Evolutionary conservation across 2,329 filamentous ascomycete species (phyloP), one percentile per base, ranked within the genome.

Genomic region (Aureobasidium uvarum): DNA sequence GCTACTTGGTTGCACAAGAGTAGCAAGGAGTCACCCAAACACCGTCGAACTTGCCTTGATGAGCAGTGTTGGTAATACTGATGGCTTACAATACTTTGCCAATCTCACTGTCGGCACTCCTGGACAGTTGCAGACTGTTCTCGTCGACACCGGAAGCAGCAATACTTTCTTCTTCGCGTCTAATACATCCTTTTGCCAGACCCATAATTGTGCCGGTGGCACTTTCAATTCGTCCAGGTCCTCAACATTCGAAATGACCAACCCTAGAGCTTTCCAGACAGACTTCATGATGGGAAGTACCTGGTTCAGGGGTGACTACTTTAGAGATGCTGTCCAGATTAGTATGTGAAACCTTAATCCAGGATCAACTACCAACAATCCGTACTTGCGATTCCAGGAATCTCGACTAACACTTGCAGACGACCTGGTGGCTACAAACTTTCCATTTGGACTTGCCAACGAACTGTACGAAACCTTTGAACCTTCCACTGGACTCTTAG

Each of bases 71-170:
- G 46, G 51, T 11, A 23, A 54, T 36, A 18, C 18, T 20, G 50
- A 38, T 36, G 31, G 31, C 18, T 2, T 13, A 5, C 18, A 36
- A 10, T 52, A 52, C 41, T 64, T 56, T 16, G 23, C 41, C 28
- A 64, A 64, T 18, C 11, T 76, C 33, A 72, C 73, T 13, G 71
- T 74, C 5, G 74, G 74, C n/a, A 75, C 72, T 1, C 74, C 74
- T 25, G 71, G 73, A 5, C 74, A 76, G 67, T 28, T 66, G 3
- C 71, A 74, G 62, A 70, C 71, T 6, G 71, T 75, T 48, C 71
- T 72, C 52, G 68, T 76, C 58, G 74, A 76, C 51, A 75, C 74
- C 43, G 74, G 74, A 50, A 74, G 72, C 63, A 71, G 69, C 45
- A 73, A 75, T 51, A 70, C 74, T 13, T 74, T 74, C 66, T 70